Percentiles rank a stretch among this genome's conserved stretches.
phyloP scores from a whole-genome alignment of 1,284 basidiomycete species.

The Laetiporus sulphureus region DNA sequence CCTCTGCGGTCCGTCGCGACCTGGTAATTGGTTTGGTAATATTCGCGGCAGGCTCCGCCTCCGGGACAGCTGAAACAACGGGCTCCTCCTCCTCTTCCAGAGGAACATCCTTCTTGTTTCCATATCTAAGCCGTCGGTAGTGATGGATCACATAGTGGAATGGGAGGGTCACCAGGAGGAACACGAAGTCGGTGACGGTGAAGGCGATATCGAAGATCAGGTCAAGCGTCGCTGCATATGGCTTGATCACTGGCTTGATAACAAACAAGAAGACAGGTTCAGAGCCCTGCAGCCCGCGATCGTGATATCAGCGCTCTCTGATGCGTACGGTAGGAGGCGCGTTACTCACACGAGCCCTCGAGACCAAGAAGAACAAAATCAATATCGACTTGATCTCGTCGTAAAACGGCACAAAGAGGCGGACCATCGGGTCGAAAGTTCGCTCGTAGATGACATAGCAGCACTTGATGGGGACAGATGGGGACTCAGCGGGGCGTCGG shows the following conservation, averaged over 20 bases:
- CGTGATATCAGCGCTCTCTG: constrained; percentile 1
- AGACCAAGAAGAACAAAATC: constrained; percentile 65
- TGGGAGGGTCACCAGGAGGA: constrained; percentile 49
- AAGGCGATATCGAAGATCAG: constrained; percentile 47
- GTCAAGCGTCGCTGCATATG: constrained; percentile 58
- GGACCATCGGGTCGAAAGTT: constrained; percentile 51
- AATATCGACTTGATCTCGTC: constrained; percentile 67
- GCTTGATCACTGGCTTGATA: constrained; percentile 64
- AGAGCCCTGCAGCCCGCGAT: constrained; percentile 47
- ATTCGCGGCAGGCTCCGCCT: no score
- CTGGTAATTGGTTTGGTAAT: not conserved
- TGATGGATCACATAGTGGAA: constrained; percentile 37
- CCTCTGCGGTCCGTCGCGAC: not conserved
- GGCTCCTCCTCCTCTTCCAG: no score
- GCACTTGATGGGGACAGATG: constrained; percentile 34
- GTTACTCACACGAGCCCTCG: constrained; percentile 62
- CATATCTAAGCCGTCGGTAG: constrained; percentile 30
- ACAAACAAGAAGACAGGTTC: constrained; percentile 74
- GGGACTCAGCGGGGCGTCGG: not conserved
- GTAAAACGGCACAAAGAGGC: constrained; percentile 72
- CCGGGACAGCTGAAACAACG: no score
- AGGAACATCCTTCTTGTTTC: not conserved
- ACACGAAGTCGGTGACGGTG: constrained; percentile 59
- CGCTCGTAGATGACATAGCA: constrained; percentile 61
- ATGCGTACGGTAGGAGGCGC: not conserved